phyloP scores from a whole-genome alignment of 2,329 filamentous ascomycete genomes.

The Phaeomoniella chlamydospora region DNA sequence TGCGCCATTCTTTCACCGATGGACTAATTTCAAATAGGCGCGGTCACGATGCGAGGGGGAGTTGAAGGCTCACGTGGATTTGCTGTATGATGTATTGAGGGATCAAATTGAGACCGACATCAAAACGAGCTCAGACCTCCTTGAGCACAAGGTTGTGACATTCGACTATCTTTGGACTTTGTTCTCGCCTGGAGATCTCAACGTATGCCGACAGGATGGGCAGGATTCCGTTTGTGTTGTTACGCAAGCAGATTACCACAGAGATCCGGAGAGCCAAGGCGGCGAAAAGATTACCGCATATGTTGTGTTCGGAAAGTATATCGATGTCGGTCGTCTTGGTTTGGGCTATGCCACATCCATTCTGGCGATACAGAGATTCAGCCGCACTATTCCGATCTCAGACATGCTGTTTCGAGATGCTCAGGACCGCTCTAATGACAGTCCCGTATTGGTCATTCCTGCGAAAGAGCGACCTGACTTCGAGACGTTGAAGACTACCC shows the following conservation, averaged over 20 bases:
- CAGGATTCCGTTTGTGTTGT: not conserved
- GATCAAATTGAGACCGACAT: constrained; percentile 26
- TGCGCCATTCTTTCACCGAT: constrained; percentile 51
- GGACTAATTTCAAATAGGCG: constrained; percentile 31
- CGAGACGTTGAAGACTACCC: constrained; percentile 19
- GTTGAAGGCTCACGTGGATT: constrained; percentile 30
- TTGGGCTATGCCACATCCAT: not conserved
- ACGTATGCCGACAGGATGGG: not conserved
- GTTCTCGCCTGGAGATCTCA: constrained; percentile 4
- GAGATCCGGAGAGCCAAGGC: not conserved
- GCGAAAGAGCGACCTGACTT: constrained; percentile 12
- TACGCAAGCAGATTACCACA: not conserved
- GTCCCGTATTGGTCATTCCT: not conserved
- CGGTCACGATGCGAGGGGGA: constrained; percentile 23
- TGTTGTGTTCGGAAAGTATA: not conserved
- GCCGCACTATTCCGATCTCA: not conserved
- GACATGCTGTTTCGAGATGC: not conserved
- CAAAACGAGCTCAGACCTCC: not conserved
- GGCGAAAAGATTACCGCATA: not conserved
- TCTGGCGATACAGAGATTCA: not conserved
- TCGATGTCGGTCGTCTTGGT: not conserved
- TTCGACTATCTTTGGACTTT: constrained; percentile 7
- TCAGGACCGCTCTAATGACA: not conserved
- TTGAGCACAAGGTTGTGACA: constrained; percentile 1
- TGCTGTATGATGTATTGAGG: constrained; percentile 32